phyloP scores from a whole-genome alignment of 495 filamentous ascomycete genomes.

The Hypoxylon lienhwacheense region DNA sequence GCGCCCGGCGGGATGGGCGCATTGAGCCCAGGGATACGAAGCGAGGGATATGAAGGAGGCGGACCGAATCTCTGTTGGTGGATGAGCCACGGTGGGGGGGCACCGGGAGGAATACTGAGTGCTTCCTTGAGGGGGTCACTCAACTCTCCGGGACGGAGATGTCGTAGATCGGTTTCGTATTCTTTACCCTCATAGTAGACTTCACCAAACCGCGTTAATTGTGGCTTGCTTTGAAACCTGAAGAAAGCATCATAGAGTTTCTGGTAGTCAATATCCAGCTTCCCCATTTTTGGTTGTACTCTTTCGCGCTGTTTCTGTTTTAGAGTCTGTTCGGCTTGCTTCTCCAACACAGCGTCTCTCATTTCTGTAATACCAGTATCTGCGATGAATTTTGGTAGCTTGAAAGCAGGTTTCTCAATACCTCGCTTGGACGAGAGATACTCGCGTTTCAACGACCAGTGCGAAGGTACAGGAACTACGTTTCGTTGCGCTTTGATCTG shows the following conservation, averaged over 20 bases:
- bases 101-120: slow-evolving; percentile 89
- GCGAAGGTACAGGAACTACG: slow-evolving; percentile 88
- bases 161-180: slow-evolving; percentile 90
- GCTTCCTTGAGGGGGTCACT: slow-evolving; percentile 91
- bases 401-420: slow-evolving; percentile 91
- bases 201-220: slow-evolving; percentile 91
- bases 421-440: slow-evolving; percentile 95
- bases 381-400: slow-evolving; percentile 93
- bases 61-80: slow-evolving; percentile 93
- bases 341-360: slow-evolving; percentile 94
- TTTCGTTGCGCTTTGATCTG: slow-evolving; percentile 95
- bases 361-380: slow-evolving; percentile 97
- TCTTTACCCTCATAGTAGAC: slow-evolving; percentile 99
- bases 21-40: slow-evolving; percentile 93
- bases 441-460: slow-evolving; percentile 95
- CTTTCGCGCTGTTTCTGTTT: slow-evolving; percentile 96
- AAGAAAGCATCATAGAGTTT: slow-evolving; percentile 98
- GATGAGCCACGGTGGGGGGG: slow-evolving; percentile 95
- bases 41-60: slow-evolving; percentile 86
- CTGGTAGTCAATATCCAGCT: slow-evolving; percentile 96
- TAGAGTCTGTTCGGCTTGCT: slow-evolving; percentile 84
- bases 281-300: slow-evolving; percentile 95
- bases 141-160: slow-evolving; percentile 86
- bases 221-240: slow-evolving; percentile 92
- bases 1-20: slow-evolving; percentile 94